Evolutionary conservation across 495 filamentous ascomycete genomes (phyloP), one percentile per base, ranked within the genome.

Genomic region (Aspergillus kassunensis): DNA sequence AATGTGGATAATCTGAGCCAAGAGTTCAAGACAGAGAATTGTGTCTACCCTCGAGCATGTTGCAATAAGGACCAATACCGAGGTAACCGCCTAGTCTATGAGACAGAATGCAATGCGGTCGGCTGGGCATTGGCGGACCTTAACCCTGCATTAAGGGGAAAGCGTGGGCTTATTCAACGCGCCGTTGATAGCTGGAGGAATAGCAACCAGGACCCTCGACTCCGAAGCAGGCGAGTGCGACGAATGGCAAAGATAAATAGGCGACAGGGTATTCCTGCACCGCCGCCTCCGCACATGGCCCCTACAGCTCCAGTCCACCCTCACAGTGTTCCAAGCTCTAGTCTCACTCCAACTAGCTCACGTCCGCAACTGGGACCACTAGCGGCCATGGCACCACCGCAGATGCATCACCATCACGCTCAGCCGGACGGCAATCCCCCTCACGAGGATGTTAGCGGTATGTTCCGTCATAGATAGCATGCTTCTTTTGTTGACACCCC

Each of bases 181-280:
- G 93, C 93, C 16, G 93, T 98, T 27, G 93, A 98, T 70, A 97
- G 92, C 68, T 97, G 93, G 93, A 77, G 93, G 41, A 98, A 98
- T 69, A 97, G 95, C 77, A 97, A 97, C 69, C 90, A 96, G 70
- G 93, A 98, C 57, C 88, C 88, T 16, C 80, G 90, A 54, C 71
- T 97, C 60, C 83, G 93, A 61, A 97, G 91, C 70, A 74, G 93
- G 63, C 82, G 93, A 49, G 93, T 98, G 34, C 82, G 95, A 49
- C 80, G 93, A 48, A 91, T 93, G 89, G 91, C 91, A 47, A 98
- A 97, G 77, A 88, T 96, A 64, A 90, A 83, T 73, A 89, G 80
- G 60, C 83, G 93, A 68, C 78, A 83, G 41, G 79, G 69, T 5
- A 61, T 69, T 5, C 72, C 78, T 44, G 64, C 74, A 24, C 51